These are phyloP conservation scores for Geotrichum phurueaensis DNA, from an alignment of 1,139 yeast genomes.

Conservation along the genomic window DNA sequence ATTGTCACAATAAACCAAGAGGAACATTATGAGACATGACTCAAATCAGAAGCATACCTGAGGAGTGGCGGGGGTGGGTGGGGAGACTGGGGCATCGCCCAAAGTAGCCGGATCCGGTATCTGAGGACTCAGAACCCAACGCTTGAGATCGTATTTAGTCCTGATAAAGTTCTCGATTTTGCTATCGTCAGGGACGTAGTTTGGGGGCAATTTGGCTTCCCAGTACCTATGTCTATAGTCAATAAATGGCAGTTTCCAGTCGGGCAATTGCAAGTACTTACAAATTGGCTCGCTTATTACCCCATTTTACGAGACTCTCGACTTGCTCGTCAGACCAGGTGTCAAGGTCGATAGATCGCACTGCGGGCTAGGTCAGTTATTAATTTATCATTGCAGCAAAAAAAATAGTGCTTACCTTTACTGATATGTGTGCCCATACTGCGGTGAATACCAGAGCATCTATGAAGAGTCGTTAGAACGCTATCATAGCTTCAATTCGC, in stretches of 20 bases:
- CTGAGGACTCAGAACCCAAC: constrained; percentile 58
- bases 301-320: constrained; percentile 78
- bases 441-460: constrained; percentile 93
- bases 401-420: constrained; percentile 27
- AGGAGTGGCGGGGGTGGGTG: background rate
- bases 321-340: constrained; percentile 96
- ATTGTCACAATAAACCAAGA: background rate
- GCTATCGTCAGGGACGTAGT: constrained; percentile 74
- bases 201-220: constrained; percentile 71
- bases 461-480: constrained; percentile 17
- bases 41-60: background rate
- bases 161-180: constrained; percentile 85
- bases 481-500: background rate
- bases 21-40: background rate
- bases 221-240: constrained; percentile 40
- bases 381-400: background rate
- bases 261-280: constrained; percentile 27
- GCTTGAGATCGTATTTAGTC: constrained; percentile 83
- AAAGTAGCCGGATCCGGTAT: constrained; percentile 56
- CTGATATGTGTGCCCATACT: constrained; percentile 89
- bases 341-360: constrained; percentile 77
- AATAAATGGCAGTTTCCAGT: background rate
- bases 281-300: constrained; percentile 68
- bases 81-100: constrained; percentile 20
- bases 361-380: constrained; percentile 19